These are phyloP conservation scores for Garcia nutans DNA, from an alignment of 345 rosid species.

Conservation along the genomic window DNA sequence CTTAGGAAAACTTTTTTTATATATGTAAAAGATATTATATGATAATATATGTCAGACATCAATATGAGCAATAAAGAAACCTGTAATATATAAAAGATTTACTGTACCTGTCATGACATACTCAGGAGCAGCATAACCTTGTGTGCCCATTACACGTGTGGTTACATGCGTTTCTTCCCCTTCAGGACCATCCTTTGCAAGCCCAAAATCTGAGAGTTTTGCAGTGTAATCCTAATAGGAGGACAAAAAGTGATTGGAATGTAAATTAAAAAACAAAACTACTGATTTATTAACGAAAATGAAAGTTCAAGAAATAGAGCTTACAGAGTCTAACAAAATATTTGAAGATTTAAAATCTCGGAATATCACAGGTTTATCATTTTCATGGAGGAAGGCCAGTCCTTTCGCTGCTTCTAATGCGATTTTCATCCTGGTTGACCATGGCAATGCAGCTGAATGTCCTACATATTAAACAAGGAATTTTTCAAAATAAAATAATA, in stretches of 20 bases:
- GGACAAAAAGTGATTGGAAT: not conserved
- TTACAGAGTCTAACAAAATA: slow-evolving; percentile 64
- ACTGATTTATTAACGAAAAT: not conserved
- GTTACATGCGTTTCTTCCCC: slow-evolving; percentile 49
- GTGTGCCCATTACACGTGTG: slow-evolving; percentile 58
- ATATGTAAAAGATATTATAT: too few species aligned
- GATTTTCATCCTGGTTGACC: slow-evolving; percentile 78
- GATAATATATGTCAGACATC: too few species aligned
- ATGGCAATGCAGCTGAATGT: slow-evolving; percentile 51
- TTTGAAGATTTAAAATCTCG: slow-evolving; percentile 82
- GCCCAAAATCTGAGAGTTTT: slow-evolving; percentile 59
- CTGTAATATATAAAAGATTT: not conserved
- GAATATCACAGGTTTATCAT: slow-evolving; percentile 68
- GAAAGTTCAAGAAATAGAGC: slow-evolving; percentile 5
- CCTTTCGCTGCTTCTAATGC: slow-evolving; percentile 83
- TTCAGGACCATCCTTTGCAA: slow-evolving; percentile 63
- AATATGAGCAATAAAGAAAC: not conserved
- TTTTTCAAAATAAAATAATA: too few species aligned
- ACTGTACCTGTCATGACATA: slow-evolving; percentile 55
- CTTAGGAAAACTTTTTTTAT: too few species aligned
- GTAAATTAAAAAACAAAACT: not conserved
- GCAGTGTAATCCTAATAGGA: slow-evolving; percentile 43
- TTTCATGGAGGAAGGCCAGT: slow-evolving; percentile 71
- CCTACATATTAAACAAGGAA: slow-evolving; percentile 30
- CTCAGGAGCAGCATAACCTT: slow-evolving; percentile 65